Base-by-base conservation (phyloP, 495 filamentous ascomycete species). In the Delitschia confertaspora region DNA sequence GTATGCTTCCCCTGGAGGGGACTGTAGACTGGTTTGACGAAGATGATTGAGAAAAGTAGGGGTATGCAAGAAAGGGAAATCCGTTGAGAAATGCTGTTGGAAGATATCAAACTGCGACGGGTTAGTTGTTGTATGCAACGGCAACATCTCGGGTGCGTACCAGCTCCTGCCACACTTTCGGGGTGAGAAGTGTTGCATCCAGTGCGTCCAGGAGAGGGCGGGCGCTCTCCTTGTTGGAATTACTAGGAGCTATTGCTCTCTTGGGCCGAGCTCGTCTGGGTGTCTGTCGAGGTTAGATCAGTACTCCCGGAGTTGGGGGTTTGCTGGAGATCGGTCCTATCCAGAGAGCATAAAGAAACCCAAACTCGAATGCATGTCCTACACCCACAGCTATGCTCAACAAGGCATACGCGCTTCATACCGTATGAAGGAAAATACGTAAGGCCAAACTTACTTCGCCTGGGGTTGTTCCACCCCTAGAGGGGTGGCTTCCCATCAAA, bases 21-120 rank as follows among this genome's bases (percentile, higher is more conserved):
- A 47, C n/a, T 66, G 61, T 33, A 64, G 46, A 2, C 61, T 65
- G 6, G 69, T 57, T 36, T 72, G 67, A 25, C 69, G 65, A 19
- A 72, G 64, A 57, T 81, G 80, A 38, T 67, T 65, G 46, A 75
- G 66, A 54, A 93, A 81, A 0, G 81, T 85, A 1, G 82, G 79
- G 10, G 83, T 71, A 53, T 91, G 83, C 13, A 93, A 67, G 58
- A 93, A 93, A 2, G 86, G 84, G 34, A 93, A 69, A 35, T 88
- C 78, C 0, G 85, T 80, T 0, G 82, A 82, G 58, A 81, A 89
- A 60, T 93, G 83, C 11, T 83, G 69, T 63, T 87, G 79, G 60
- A 85, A 93, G 34, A 85, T 74, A 47, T 88, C 83, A 51, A 85
- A 83, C 48, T 85, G 60, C 23, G 64, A 33, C 26, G 43, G 29